These are phyloP conservation scores for Penicillium sp. DNA, from an alignment of 2,329 filamentous ascomycete species.

Conservation along the genomic window DNA sequence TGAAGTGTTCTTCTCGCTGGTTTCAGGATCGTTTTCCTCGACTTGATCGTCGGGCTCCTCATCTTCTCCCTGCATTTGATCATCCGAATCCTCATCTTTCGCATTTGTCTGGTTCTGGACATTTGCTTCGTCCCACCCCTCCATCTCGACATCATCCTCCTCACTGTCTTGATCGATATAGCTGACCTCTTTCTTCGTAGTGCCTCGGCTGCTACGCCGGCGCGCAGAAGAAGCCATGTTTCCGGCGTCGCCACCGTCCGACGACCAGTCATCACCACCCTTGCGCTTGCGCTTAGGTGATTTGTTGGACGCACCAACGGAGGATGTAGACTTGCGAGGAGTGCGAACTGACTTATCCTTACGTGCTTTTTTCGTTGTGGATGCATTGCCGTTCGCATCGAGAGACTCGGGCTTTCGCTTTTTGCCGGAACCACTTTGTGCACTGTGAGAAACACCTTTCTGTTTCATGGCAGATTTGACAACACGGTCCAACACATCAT, in stretches of 20 bases:
- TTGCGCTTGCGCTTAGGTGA: slow-evolving; percentile 35
- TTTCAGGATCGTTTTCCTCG: slow-evolving; percentile 12
- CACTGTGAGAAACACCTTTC: slow-evolving; percentile 37
- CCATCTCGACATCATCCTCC: slow-evolving; percentile 42
- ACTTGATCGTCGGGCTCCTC: slow-evolving; percentile 14
- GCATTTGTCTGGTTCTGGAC: slow-evolving; percentile 27
- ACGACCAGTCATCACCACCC: slow-evolving; percentile 39
- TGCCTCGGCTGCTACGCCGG: slow-evolving; percentile 38
- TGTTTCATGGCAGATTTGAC: slow-evolving; percentile 65
- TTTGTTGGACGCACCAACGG: slow-evolving; percentile 24
- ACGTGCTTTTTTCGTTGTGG: slow-evolving; percentile 27
- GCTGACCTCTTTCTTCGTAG: slow-evolving; percentile 33
- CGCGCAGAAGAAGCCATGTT: slow-evolving; percentile 30
- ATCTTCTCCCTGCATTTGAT: slow-evolving; percentile 26
- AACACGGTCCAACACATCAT: slow-evolving; percentile 69
- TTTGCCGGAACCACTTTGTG: slow-evolving; percentile 24
- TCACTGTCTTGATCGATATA: slow-evolving; percentile 44
- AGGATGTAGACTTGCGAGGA: slow-evolving; percentile 33
- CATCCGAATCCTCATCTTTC: slow-evolving; percentile 19
- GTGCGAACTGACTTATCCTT: slow-evolving; percentile 26
- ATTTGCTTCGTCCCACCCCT: slow-evolving; percentile 32
- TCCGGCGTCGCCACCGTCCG: slow-evolving; percentile 39
- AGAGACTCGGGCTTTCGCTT: slow-evolving; percentile 41
- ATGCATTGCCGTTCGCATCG: slow-evolving; percentile 22
- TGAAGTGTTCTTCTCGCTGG: slow-evolving; percentile 21